Base-by-base conservation (phyloP, 2,329 filamentous ascomycete species). In the Fonsecaea pedrosoi region DNA sequence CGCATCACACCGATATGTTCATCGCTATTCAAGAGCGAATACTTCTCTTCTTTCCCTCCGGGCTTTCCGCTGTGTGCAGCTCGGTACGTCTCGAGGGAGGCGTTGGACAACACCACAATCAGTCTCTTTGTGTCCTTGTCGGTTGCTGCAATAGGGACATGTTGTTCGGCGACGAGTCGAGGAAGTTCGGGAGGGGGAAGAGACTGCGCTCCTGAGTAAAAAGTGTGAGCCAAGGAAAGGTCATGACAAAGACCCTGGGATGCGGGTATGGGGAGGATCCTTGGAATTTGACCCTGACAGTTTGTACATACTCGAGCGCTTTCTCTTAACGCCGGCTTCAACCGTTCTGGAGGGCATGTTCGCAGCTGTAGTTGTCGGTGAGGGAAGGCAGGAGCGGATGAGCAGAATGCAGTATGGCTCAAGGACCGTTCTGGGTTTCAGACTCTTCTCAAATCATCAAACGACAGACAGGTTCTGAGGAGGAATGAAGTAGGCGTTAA, bases 1-100 rank as follows among this genome's bases (percentile, higher is more conserved):
- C 95, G 90, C 93, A 99, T 97, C 72, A 98, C 91, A 70, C 95
- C 95, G 73, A 99, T 99, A 78, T 99, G 95, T 81, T 99, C 95
- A 77, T 99, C 95, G 80, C 94, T 97, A 85, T 99, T 99, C 76
- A 99, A 89, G 60, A 99, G 85, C 69, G 94, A 96, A 81, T 96
- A 99, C 80, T 98, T 98, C 78, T 97, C 94, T 75, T 97, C 94
- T 60, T 91, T 88, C 68, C 87, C 83, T 81, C 89, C 81, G 77
- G 87, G 79, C 77, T 85, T 78, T 7, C 89, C 87, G 68, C 89
- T 89, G 72, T 92, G 89, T 21, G 92, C 91, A 0, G 95, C 92
- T 78, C 96, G 96, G 85, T 97, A 98, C 0, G 95, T 99, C 81
- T 99, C 95, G 73, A 99, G 88, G 75, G 94, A 97, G 70, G 95